A percentile compares a stretch with the other conserved stretches of the same genome.
Conservation (phyloP, 2,329 filamentous ascomycete genomes). For the Colletotrichum incanum region DNA sequence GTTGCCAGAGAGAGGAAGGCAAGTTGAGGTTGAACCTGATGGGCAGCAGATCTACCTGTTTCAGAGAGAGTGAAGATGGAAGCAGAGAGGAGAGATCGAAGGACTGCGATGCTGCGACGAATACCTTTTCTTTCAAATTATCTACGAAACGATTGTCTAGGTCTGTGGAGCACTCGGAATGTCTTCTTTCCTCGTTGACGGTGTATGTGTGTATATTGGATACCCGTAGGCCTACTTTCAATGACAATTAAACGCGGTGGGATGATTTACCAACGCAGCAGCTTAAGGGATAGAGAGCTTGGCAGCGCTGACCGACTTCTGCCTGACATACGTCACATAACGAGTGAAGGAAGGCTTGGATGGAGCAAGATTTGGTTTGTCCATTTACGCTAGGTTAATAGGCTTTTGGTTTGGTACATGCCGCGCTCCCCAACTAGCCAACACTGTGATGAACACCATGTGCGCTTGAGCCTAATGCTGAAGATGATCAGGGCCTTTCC, state of each 20-base stretch:
- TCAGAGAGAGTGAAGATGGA: background rate
- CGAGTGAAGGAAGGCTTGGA: background rate
- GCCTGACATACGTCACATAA: background rate
- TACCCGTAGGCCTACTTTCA: background rate
- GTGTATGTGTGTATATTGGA: background rate
- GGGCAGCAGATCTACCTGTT: background rate
- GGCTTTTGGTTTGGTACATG: background rate
- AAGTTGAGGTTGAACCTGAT: slow-evolving; percentile 42
- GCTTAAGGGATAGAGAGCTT: too few relatives aligned
- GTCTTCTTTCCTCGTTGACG: background rate
- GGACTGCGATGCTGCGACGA: background rate
- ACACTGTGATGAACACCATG: slow-evolving; percentile 30
- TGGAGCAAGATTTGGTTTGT: slow-evolving; percentile 3
- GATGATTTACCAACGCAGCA: background rate
- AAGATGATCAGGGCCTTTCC: slow-evolving; percentile 3
- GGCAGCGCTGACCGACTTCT: background rate
- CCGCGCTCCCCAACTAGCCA: background rate
- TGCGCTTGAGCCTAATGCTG: slow-evolving; percentile 13
- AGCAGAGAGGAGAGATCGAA: background rate
- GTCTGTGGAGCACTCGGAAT: background rate
- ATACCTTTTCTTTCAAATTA: background rate
- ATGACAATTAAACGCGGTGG: background rate
- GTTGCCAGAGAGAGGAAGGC: slow-evolving; percentile 64
- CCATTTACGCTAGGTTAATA: slow-evolving; percentile 10
- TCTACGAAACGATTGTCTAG: background rate